These are phyloP conservation scores for Vicia sativa DNA, from an alignment of 306 rosid species.

Conservation along the genomic window DNA sequence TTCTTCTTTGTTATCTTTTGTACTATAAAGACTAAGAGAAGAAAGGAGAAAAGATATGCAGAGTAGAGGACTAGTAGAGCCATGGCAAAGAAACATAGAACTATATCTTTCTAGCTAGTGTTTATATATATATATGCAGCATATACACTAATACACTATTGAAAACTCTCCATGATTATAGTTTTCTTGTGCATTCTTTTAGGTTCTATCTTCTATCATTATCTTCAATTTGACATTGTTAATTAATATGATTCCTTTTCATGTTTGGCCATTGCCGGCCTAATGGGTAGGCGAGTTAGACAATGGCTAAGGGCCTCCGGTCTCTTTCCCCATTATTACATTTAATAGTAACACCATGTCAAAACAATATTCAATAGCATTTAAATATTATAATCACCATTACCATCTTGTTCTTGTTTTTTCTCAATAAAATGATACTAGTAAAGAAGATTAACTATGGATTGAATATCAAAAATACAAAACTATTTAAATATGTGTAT, in stretches of 20 bases:
- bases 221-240: background rate
- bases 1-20: background rate
- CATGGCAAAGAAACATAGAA: slow-evolving; percentile 6
- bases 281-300: too few relatives aligned
- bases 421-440: too few relatives aligned
- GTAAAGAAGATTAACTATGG: too few relatives aligned
- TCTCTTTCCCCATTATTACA: too few relatives aligned
- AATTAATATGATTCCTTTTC: background rate
- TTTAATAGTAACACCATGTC: too few relatives aligned
- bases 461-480: too few relatives aligned
- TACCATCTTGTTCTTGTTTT: too few relatives aligned
- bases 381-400: too few relatives aligned
- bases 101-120: background rate
- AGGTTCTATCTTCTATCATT: background rate
- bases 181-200: background rate
- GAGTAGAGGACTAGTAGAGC: background rate
- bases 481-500: too few relatives aligned
- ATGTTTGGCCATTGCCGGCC: background rate
- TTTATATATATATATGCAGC: slow-evolving; percentile 11
- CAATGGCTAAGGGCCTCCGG: too few relatives aligned
- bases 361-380: too few relatives aligned
- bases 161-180: background rate
- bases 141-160: background rate
- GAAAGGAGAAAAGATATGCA: background rate
- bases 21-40: slow-evolving; percentile 4